Evolutionary conservation across 2,329 filamentous ascomycete species (phyloP).

Genomic region (Colletotrichum truncatum): DNA sequence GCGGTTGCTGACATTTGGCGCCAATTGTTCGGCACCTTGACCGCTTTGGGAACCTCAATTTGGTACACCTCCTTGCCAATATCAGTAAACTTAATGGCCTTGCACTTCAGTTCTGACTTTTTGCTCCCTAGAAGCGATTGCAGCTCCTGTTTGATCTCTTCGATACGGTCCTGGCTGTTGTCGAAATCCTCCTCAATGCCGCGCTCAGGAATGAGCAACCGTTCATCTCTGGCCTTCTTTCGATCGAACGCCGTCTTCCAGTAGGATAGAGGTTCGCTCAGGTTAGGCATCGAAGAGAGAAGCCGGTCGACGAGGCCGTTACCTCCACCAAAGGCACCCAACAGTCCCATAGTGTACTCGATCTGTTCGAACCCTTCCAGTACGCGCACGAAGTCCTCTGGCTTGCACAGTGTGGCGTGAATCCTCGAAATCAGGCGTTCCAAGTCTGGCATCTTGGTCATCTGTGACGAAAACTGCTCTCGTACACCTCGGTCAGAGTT

Average conservation of each 20-base stretch:
- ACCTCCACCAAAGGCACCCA: constrained; percentile 77
- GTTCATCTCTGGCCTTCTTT: constrained; percentile 78
- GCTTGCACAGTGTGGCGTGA: constrained; percentile 88
- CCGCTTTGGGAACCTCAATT: constrained; percentile 84
- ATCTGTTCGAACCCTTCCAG: constrained; percentile 98
- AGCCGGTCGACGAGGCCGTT: constrained; percentile 87
- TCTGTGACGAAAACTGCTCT: constrained; percentile 87
- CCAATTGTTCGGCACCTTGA: constrained; percentile 90
- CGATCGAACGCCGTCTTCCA: constrained; percentile 96
- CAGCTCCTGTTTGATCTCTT: constrained; percentile 78
- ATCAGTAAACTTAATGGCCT: constrained; percentile 78
- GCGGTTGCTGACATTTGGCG: constrained; percentile 96
- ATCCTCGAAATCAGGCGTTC: constrained; percentile 94
- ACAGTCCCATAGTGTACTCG: constrained; percentile 87
- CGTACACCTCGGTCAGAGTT: constrained; percentile 84
- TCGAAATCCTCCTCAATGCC: constrained; percentile 96
- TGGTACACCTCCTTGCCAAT: constrained; percentile 98
- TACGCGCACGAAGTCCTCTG: constrained; percentile 92
- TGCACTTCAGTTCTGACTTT: constrained; percentile 78
- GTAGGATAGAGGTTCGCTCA: constrained; percentile 76
- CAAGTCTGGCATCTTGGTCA: constrained; percentile 92
- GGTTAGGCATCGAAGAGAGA: constrained; percentile 85
- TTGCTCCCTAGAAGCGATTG: constrained; percentile 76
- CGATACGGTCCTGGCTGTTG: constrained; percentile 78
- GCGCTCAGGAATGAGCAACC: constrained; percentile 83